phyloP scores from a whole-genome alignment of 2,329 filamentous ascomycete genomes.

The Pestalotiopsis sp. region DNA sequence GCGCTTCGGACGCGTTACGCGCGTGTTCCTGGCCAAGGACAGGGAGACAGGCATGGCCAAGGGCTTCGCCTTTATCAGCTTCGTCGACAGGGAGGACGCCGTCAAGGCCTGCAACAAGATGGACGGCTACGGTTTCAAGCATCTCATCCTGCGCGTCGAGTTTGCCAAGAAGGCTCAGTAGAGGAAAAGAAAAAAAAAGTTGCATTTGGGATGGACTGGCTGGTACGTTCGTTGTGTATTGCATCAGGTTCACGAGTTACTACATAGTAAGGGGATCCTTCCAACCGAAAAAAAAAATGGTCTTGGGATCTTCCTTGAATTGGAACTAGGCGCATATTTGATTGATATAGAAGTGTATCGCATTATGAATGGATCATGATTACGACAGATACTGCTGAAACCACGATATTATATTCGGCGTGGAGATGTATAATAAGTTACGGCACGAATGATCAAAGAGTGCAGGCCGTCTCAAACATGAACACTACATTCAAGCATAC shows the following conservation, averaged over 20 bases:
- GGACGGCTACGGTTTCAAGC: slow-evolving; percentile 92
- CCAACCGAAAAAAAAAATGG: not conserved
- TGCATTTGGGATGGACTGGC: slow-evolving; percentile 2
- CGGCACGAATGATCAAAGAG: too few species aligned
- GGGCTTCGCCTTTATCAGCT: slow-evolving; percentile 99
- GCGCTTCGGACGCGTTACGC: slow-evolving; percentile 92
- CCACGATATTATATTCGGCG: too few species aligned
- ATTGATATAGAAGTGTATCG: slow-evolving; percentile 4
- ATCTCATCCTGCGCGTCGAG: slow-evolving; percentile 84
- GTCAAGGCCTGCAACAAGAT: slow-evolving; percentile 94
- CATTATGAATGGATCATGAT: slow-evolving; percentile 8
- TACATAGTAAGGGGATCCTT: not conserved
- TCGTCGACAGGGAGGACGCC: slow-evolving; percentile 86
- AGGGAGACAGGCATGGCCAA: slow-evolving; percentile 94
- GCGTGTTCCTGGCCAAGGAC: slow-evolving; percentile 98
- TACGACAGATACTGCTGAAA: not conserved
- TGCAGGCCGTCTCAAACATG: too few species aligned
- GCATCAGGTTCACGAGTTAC: not conserved
- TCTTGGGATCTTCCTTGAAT: not conserved
- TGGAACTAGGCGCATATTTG: slow-evolving; percentile 3
- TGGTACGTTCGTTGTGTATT: not conserved
- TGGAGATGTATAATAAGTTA: too few species aligned
- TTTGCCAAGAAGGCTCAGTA: slow-evolving; percentile 75
- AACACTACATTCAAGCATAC: not conserved
- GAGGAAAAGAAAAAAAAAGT: not conserved